Base-by-base conservation (phyloP, 345 rosid species). In the Ceriops decandra region DNA sequence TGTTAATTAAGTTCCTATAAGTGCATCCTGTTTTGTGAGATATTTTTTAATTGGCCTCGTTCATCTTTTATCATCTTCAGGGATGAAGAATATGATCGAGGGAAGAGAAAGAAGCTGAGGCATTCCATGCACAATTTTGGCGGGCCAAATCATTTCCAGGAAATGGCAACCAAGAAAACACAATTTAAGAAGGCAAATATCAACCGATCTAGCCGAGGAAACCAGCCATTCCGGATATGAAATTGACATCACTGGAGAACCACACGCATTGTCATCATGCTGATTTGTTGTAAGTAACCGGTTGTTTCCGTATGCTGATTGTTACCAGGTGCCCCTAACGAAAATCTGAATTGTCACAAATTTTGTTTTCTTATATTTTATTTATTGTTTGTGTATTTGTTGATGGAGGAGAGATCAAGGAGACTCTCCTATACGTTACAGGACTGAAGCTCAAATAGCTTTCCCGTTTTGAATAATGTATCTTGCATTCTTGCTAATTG, bases 31-130 rank as follows among this genome's bases (percentile, higher is more conserved):
- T 32, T 67, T 47, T 56, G 27, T 21, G 30, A 13, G 59, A 10
- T n/a, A 4, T 56, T 24, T 11, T 2, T 8, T 15, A 11, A 24
- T 3, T 0, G 33, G 57, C 20, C 27, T 9, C 20, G 9, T 11
- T 27, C 38, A 4, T 6, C 17, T 33, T 30, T 46, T 7, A 19
- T 63, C 33, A 28, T 54, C 3, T 24, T 1, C 77, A 95, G 99
- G 97, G 99, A 95, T 67, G 97, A 88, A 72, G 96, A 91, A 72
- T 95, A 95, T 70, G 99, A 95, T 68, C 82, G 78, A n/a, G 99
- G 99, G 20, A 95, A 80, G 86, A 85, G 89, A 78, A 95, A 88
- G 88, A 95, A 95, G 82, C 65, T 88, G 56, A 84, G 85, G 76
- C 63, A 28, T 0, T 71, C 79, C 19, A 82, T 75, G 72, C 84